Percentiles rank a stretch among this genome's conserved stretches.
Conservation (phyloP, 176 grass and related monocot species). For the Tillandsia leiboldiana region DNA sequence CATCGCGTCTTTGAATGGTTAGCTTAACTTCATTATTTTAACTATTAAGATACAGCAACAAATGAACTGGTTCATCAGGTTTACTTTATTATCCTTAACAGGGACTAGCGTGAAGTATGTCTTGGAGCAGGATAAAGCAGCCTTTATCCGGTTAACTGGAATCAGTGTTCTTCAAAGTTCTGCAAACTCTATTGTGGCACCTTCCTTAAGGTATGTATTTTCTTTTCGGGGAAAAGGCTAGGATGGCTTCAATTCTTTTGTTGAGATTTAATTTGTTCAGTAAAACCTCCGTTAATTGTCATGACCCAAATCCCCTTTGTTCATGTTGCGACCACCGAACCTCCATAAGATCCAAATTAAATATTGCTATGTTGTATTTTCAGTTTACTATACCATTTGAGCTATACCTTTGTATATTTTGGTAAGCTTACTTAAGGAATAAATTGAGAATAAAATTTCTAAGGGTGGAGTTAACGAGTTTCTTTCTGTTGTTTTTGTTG, state of each 20-base stretch:
- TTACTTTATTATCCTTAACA: conserved; percentile 30
- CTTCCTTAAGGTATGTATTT: conserved; percentile 60
- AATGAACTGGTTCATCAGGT: conserved; percentile 29
- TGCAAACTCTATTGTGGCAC: conserved; percentile 93
- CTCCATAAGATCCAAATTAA: no score
- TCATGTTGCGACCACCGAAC: no score
- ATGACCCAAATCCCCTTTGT: no score
- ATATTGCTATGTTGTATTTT: no score
- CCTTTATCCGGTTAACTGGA: conserved; percentile 83
- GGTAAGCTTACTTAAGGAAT: no score
- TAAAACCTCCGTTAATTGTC: no score
- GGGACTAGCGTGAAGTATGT: conserved; percentile 98
- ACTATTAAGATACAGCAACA: conserved; percentile 16
- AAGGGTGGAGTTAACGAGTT: no score
- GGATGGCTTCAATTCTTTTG: no score
- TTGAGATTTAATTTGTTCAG: no score
- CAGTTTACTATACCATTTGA: no score
- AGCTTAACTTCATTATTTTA: conserved; percentile 15
- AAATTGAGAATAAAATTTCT: no score
- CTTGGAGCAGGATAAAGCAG: conserved; percentile 88
- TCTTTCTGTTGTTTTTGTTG: not conserved
- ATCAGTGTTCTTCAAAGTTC: conserved; percentile 93
- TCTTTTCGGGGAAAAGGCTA: not conserved
- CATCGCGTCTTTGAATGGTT: conserved; percentile 96
- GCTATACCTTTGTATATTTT: no score